These are phyloP conservation scores for Rubia peregrina DNA, from an alignment of 305 asterid genomes.

Conservation along the genomic window DNA sequence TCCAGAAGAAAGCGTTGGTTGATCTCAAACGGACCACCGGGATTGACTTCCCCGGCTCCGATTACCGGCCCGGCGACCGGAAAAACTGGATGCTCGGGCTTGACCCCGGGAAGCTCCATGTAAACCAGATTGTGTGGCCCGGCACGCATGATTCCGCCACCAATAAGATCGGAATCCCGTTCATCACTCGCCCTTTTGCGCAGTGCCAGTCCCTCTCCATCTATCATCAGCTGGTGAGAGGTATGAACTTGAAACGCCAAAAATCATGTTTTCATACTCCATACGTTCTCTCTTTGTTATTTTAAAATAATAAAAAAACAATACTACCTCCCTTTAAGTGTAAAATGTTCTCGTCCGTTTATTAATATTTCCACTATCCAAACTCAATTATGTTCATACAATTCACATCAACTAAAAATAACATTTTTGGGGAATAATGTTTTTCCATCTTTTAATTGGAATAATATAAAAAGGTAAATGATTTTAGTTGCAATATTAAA, in stretches of 20 bases:
- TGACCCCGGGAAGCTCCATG: slow-evolving; percentile 37
- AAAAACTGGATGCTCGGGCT: slow-evolving; percentile 74
- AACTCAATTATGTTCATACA: no score
- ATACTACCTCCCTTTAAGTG: no score
- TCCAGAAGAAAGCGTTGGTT: slow-evolving; percentile 47
- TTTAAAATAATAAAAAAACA: no score
- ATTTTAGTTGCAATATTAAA: no score
- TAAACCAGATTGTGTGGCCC: slow-evolving; percentile 88
- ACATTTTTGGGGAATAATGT: no score
- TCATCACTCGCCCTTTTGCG: slow-evolving; percentile 67
- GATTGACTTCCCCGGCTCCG: slow-evolving; percentile 58
- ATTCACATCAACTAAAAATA: no score
- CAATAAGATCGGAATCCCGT: slow-evolving; percentile 65
- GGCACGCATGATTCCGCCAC: slow-evolving; percentile 97
- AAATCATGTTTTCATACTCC: no score
- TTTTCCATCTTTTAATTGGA: no score
- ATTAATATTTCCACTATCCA: no score
- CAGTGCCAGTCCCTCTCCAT: slow-evolving; percentile 72
- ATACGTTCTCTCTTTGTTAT: no score
- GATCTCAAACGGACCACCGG: slow-evolving; percentile 41
- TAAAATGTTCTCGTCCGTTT: no score
- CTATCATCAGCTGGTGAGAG: slow-evolving; percentile 58
- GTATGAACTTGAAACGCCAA: not conserved
- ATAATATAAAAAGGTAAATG: no score
- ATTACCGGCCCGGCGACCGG: slow-evolving; percentile 50